phyloP scores from a whole-genome alignment of 1,139 yeast genomes.

The Saccharomycopsis phalli region DNA sequence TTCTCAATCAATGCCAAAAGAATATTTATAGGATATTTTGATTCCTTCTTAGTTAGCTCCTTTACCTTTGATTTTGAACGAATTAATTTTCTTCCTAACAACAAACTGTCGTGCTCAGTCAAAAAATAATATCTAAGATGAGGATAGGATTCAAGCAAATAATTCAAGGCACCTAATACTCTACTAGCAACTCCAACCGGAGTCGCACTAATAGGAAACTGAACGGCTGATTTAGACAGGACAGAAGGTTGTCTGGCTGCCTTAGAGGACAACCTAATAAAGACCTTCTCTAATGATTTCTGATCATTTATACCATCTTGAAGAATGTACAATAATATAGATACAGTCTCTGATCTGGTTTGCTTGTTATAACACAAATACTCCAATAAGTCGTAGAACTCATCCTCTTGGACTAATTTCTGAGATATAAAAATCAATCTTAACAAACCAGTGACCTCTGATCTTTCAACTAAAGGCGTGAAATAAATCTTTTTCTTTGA shows the following conservation, averaged over 20 bases:
- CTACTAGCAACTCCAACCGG: slow-evolving; percentile 71
- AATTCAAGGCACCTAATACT: slow-evolving; percentile 66
- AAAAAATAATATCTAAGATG: slow-evolving; percentile 70
- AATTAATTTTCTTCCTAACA: slow-evolving; percentile 37
- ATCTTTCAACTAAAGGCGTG: slow-evolving; percentile 64
- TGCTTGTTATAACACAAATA: slow-evolving; percentile 70
- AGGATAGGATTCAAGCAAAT: slow-evolving; percentile 57
- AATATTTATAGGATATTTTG: slow-evolving; percentile 64
- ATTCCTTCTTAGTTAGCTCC: slow-evolving; percentile 36
- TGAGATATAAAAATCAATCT: slow-evolving; percentile 61
- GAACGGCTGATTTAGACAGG: slow-evolving; percentile 20
- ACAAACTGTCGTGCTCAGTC: slow-evolving; percentile 67
- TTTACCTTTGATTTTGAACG: slow-evolving; percentile 30
- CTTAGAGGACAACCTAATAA: slow-evolving; percentile 41
- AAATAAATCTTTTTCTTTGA: slow-evolving; percentile 36
- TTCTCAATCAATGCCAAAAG: slow-evolving; percentile 57
- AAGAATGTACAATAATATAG: slow-evolving; percentile 56
- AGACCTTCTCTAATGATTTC: slow-evolving; percentile 57
- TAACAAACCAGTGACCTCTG: slow-evolving; percentile 67
- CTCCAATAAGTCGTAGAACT: slow-evolving; percentile 57
- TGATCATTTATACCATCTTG: slow-evolving; percentile 66
- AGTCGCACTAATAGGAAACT: slow-evolving; percentile 54
- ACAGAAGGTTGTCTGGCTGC: slow-evolving; percentile 24
- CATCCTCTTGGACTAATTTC: slow-evolving; percentile 49
- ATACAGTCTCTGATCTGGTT: slow-evolving; percentile 69